Percentiles rank a stretch among this genome's conserved stretches.
These are phyloP conservation scores for Paramyrothecium roridum DNA, from an alignment of 2,329 filamentous ascomycete genomes.

Conservation along the genomic window DNA sequence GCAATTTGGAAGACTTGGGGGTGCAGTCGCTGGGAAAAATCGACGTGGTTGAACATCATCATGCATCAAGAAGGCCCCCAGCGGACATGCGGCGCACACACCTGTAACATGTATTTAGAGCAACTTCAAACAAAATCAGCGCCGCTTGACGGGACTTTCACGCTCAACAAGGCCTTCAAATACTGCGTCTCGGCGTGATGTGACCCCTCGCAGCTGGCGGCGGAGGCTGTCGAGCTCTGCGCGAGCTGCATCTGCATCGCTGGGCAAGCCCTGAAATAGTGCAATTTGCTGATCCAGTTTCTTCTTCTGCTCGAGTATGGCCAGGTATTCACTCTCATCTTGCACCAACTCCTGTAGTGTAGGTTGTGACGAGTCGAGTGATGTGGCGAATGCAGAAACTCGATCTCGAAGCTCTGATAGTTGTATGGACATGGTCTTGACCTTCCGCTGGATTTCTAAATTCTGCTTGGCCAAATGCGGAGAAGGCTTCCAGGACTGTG, in stretches of 20 bases:
- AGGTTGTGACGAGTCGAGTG: slow-evolving; percentile 32
- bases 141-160: slow-evolving; percentile 49
- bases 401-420: slow-evolving; percentile 60
- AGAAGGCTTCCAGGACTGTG: slow-evolving; percentile 49
- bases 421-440: slow-evolving; percentile 64
- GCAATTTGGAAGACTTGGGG: slow-evolving; percentile 67
- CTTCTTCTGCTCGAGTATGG: slow-evolving; percentile 54
- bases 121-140: slow-evolving; percentile 16
- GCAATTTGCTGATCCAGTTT: slow-evolving; percentile 60
- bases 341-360: slow-evolving; percentile 55
- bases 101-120: slow-evolving; percentile 2
- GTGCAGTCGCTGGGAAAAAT: slow-evolving; percentile 64
- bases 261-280: slow-evolving; percentile 69
- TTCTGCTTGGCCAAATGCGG: slow-evolving; percentile 65
- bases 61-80: slow-evolving; percentile 1
- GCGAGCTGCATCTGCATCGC: slow-evolving; percentile 65
- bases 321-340: slow-evolving; percentile 57
- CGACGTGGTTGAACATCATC: slow-evolving; percentile 41
- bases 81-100: slow-evolving; percentile 1
- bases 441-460: slow-evolving; percentile 68
- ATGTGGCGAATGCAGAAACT: slow-evolving; percentile 36
- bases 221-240: slow-evolving; percentile 67
- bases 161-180: slow-evolving; percentile 71
- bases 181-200: slow-evolving; percentile 63
- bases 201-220: slow-evolving; percentile 59